A percentile compares a stretch with the other conserved stretches of the same genome.
Evolutionary conservation across 768 basidiomycete species (phyloP).

Genomic region (Suillus luteus): DNA sequence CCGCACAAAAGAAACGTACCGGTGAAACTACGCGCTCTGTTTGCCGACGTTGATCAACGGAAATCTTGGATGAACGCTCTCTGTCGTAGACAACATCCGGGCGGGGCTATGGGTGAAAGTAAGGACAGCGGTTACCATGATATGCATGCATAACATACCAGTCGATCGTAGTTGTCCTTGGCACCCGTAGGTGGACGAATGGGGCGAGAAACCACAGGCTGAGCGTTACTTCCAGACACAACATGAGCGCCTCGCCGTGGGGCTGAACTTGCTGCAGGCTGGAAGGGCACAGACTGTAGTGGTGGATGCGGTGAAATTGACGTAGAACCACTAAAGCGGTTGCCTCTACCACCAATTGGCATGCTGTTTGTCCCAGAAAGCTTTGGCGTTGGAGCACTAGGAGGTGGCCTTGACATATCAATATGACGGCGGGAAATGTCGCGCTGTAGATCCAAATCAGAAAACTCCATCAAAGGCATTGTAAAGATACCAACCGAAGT

Average conservation of each 20-base stretch:
- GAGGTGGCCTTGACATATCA: constrained; percentile 19
- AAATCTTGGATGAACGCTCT: constrained; percentile 11
- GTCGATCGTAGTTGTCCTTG: constrained; percentile 24
- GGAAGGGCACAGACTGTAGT: neutral
- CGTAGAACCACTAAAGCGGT: constrained; percentile 23
- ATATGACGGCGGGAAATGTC: constrained; percentile 17
- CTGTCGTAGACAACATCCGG: constrained; percentile 13
- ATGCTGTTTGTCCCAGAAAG: constrained; percentile 36
- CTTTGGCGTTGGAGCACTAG: constrained; percentile 24
- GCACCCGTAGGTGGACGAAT: constrained; percentile 12
- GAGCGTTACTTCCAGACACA: constrained; percentile 21
- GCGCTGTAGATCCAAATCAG: constrained; percentile 19
- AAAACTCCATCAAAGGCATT: neutral
- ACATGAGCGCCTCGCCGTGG: constrained; percentile 7
- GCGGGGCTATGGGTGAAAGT: constrained; percentile 19
- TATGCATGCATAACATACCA: constrained; percentile 19
- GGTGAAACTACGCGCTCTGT: constrained; percentile 22
- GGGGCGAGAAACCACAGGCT: constrained; percentile 23
- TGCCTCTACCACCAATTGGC: constrained; percentile 30
- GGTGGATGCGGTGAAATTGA: constrained; percentile 14
- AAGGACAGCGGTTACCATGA: constrained; percentile 3
- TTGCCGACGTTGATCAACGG: constrained; percentile 14
- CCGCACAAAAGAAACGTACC: constrained; percentile 17
- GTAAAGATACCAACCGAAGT: constrained; percentile 21
- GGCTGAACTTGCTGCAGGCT: neutral